Base-by-base conservation (phyloP, 106 monocot genomes). In the Allium cepa region DNA sequence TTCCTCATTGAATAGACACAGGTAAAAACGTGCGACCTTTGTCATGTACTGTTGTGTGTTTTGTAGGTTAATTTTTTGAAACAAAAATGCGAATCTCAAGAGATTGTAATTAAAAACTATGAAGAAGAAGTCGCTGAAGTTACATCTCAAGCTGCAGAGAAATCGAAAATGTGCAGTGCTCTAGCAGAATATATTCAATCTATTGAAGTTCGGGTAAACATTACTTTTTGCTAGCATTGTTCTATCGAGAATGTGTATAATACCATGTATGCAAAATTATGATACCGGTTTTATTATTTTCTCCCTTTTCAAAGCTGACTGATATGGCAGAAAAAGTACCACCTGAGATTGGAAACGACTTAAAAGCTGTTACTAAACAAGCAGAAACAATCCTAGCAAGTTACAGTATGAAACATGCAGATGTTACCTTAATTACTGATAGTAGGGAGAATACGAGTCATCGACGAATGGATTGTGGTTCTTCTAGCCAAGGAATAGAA, bases 51-150 rank as follows among this genome's bases (percentile, higher is more conserved):
- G 3, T 12, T 56, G 9, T 11, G 17, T 53, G 0, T 63, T 17
- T 13, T 82, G 9, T 72, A 84, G 88, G 84, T 88, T 50, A 81
- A 73, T 67, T 73, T 67, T 57, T 73, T 82, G 18, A 82, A 66
- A 74, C 76, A 77, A 22, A 84, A 62, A 59, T 72, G 76, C 77
- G 88, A 84, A 66, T 16, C 55, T 64, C 88, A 81, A 72, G 84
- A 84, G 64, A 71, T 71, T 47, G 76, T 53, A 16, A 46, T 76
- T 7, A 72, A 79, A 22, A 82, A 77, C 66, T 66, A 73, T 49
- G 76, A 74, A 75, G 79, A 82, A 71, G 81, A 84, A 72, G 81
- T 79, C 67, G 57, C 76, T 60, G 69, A 78, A 22, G 63, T 75
- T 83, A 57, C 75, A 56, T 64, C 51, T 49, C 4, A 65, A 59